Conservation (phyloP, 805 yeast genomes). For the Candida montana region DNA sequence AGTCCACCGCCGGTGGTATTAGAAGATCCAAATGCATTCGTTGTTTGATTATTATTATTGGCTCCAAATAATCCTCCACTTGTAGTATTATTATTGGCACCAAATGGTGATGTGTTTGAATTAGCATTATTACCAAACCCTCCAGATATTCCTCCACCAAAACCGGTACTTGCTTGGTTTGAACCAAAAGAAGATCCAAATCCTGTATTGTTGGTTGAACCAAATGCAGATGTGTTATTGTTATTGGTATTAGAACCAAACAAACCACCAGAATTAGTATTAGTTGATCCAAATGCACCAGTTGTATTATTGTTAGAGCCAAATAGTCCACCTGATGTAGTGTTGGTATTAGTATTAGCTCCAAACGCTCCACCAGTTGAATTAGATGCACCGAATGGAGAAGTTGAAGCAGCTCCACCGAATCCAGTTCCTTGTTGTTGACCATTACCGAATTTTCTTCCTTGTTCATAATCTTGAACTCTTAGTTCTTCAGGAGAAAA, state of each 20-base stretch:
- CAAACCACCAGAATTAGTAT: conserved; percentile 14
- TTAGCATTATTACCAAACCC: conserved; percentile 23
- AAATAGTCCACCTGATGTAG: conserved; percentile 28
- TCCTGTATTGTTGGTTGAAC: conserved; percentile 15
- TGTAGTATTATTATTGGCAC: conserved; percentile 19
- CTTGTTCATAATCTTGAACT: conserved; percentile 77
- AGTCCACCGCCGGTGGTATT: conserved; percentile 19
- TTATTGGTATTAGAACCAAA: conserved; percentile 27
- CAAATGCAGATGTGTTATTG: conserved; percentile 23
- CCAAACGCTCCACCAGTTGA: conserved; percentile 29
- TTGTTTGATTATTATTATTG: conserved; percentile 24
- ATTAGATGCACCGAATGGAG: conserved; percentile 33
- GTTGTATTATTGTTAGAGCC: conserved; percentile 22
- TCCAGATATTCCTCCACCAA: conserved; percentile 30
- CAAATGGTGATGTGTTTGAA: conserved; percentile 26
- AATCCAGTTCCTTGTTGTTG: conserved; percentile 17
- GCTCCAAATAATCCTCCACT: conserved; percentile 38
- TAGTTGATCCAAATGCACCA: conserved; percentile 28
- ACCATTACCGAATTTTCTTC: conserved; percentile 53
- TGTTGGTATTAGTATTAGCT: conserved; percentile 13
- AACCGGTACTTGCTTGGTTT: conserved; percentile 11
- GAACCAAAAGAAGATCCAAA: conserved; percentile 28
- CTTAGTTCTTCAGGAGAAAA: conserved; percentile 86
- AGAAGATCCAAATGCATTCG: conserved; percentile 38
- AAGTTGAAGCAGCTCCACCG: conserved; percentile 9